phyloP scores from a whole-genome alignment of 345 rosid species.

The Rhodamnia argentea region DNA sequence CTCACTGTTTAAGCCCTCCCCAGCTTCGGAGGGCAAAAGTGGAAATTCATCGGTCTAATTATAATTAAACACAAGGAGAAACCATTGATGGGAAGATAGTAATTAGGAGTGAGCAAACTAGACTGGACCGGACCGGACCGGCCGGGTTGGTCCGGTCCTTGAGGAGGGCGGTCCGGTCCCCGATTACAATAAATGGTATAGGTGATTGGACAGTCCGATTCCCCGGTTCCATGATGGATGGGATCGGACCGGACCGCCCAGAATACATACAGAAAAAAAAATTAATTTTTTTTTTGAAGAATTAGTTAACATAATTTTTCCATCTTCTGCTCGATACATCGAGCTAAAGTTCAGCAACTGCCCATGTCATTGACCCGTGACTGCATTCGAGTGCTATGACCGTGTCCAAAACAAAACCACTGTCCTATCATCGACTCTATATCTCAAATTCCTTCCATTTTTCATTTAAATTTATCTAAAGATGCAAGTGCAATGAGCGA shows the following conservation, averaged over 20 bases:
- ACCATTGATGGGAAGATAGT: too few relatives aligned
- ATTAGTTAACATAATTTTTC: too few relatives aligned
- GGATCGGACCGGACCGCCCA: too few relatives aligned
- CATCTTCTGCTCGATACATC: neutral
- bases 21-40: neutral
- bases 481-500: neutral
- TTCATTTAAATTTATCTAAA: neutral
- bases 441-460: neutral
- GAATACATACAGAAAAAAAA: too few relatives aligned
- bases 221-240: too few relatives aligned
- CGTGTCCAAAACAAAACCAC: neutral
- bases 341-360: fast-evolving
- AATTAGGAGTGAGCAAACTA: too few relatives aligned
- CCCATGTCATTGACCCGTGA: neutral
- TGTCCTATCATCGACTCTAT: neutral
- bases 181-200: too few relatives aligned
- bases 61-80: neutral
- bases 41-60: neutral
- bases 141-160: too few relatives aligned
- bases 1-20: neutral
- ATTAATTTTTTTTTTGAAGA: too few relatives aligned
- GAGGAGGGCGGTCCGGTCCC: too few relatives aligned
- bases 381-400: neutral
- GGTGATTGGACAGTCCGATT: too few relatives aligned
- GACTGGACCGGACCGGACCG: too few relatives aligned